Base-by-base conservation (phyloP, 371 early-diverging fungal genomes). In the Mortierella sp. region DNA sequence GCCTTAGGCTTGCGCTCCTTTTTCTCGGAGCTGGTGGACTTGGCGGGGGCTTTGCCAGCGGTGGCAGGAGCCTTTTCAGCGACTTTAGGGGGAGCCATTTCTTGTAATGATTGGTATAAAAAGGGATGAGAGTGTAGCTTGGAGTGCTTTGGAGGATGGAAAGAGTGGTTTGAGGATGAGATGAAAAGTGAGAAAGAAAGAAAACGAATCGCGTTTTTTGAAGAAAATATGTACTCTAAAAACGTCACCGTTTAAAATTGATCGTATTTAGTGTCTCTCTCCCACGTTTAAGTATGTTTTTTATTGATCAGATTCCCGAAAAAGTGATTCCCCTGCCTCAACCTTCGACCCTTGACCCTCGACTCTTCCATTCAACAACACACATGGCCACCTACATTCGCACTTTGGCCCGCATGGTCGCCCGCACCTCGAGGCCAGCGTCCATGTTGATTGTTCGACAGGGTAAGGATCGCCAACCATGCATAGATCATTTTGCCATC, bases 31-130 rank as follows among this genome's bases (percentile, higher is more conserved):
- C 53, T 51, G 57, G 77, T 66, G 32, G 88, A 86, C 64, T 88
- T 86, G 76, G 89, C 89, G 65, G 90, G 91, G 57, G 93, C 92
- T 60, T 90, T 89, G 80, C 80, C 85, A 26, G 78, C 82, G 34
- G 66, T 66, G 83, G 89, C 89, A 66, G 90, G 91, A 61, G 93
- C 91, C 61, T 90, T 89, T 81, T 92, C 85, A 15, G 80, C 83
- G 37, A 54, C 64, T 71, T 76, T 76, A 22, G 76, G 76, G 53
- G 76, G 70, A 17, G 70, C 70, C 71, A 76, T 76, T 57, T 55
- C 17, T 57, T 57, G 58, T 22, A 32, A 66, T 19, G 13, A 29
- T 31, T 47, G 45, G 15, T 51, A 62, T 35, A 9, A 53, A 28
- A 40, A 32, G 5, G 55, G 53, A 45, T 10, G 26, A 47, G 22